Evolutionary conservation across 495 filamentous ascomycete genomes (phyloP).

Genomic region (Neurospora terricola): DNA sequence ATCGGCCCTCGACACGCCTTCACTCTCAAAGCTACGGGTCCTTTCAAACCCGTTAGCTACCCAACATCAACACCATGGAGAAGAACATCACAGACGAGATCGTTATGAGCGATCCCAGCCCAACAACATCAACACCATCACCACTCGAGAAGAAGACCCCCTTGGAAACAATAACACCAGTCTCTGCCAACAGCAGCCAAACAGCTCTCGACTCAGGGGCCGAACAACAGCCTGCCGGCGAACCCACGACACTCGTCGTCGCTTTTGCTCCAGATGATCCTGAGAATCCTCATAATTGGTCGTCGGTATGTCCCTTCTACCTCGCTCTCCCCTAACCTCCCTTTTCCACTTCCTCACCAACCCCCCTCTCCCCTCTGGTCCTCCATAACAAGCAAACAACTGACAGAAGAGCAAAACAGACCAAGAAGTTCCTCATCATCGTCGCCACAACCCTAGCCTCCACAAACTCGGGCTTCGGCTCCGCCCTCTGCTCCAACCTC

Average conservation of each 20-base stretch:
- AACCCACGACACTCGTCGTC: conserved; percentile 4
- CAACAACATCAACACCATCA: background rate
- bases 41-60: background rate
- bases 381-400: background rate
- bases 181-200: background rate
- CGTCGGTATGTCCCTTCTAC: conserved; percentile 1
- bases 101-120: background rate
- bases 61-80: background rate
- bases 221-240: background rate
- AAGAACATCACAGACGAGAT: background rate
- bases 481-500: conserved; percentile 19
- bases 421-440: conserved; percentile 13
- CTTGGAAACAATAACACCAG: background rate
- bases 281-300: conserved; percentile 20
- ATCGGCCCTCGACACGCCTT: background rate
- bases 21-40: background rate
- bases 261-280: conserved; percentile 14
- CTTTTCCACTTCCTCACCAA: too few species aligned
- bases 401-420: background rate
- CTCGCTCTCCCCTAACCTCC: background rate
- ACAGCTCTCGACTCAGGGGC: background rate
- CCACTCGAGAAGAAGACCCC: background rate
- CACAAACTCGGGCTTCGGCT: conserved; percentile 14
- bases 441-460: conserved; percentile 10
- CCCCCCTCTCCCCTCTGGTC: background rate